A percentile compares a stretch with the other conserved stretches of the same genome.
phyloP scores from a whole-genome alignment of 2,329 filamentous ascomycete species.

The Microdochium nivale region DNA sequence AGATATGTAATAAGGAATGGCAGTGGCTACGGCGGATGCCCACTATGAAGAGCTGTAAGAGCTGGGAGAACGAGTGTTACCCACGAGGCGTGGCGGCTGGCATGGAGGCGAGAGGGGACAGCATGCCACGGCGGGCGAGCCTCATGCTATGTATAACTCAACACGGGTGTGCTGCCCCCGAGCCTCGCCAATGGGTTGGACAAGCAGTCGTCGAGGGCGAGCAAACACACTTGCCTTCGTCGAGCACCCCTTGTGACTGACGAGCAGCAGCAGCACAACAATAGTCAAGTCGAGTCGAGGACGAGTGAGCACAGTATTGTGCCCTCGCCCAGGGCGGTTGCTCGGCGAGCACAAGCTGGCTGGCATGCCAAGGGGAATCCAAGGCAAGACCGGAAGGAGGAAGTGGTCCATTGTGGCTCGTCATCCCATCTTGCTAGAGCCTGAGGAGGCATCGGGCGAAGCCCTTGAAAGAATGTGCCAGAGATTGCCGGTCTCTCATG shows the following conservation, averaged over 20 bases:
- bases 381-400: not conserved
- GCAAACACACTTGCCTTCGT: not conserved
- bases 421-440: not conserved
- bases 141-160: not conserved
- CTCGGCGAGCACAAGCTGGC: not conserved
- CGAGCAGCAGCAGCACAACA: too few relatives aligned
- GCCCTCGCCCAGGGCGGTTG: too few relatives aligned
- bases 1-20: constrained; percentile 28
- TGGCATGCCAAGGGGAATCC: not conserved
- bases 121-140: not conserved
- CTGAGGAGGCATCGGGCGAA: not conserved
- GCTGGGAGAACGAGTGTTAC: constrained; percentile 9
- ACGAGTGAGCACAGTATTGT: too few relatives aligned
- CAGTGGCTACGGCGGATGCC: constrained; percentile 21
- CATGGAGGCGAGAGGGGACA: constrained; percentile 18
- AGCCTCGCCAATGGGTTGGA: not conserved
- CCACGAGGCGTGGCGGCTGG: constrained; percentile 12
- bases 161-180: not conserved
- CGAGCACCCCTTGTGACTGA: not conserved
- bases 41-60: constrained; percentile 12
- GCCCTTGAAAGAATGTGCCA: not conserved
- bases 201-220: not conserved
- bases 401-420: too few relatives aligned
- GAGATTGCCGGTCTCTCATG: not conserved
- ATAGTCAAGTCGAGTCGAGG: too few relatives aligned